Conservation (phyloP, 2,329 filamentous ascomycete genomes). For the Alternaria arborescens region DNA sequence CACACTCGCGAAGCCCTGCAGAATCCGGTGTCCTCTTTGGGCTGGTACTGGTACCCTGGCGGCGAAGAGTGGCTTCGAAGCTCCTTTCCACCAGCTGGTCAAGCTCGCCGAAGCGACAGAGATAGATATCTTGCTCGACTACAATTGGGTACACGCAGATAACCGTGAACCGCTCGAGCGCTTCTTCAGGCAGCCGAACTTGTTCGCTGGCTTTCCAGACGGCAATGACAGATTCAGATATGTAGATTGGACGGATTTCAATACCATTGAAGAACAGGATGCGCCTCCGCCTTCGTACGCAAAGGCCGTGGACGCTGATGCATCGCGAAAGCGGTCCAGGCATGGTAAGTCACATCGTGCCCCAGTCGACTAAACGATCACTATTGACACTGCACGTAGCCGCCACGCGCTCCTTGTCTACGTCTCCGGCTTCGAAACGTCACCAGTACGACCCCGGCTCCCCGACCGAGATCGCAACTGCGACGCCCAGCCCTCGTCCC, state of each 20-base stretch:
- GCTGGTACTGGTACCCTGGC: not conserved
- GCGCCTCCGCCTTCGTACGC: slow-evolving; percentile 22
- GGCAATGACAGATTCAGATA: slow-evolving; percentile 7
- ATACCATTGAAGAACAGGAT: slow-evolving; percentile 5
- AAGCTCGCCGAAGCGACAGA: slow-evolving; percentile 24
- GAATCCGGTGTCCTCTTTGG: slow-evolving; percentile 16
- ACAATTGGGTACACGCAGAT: slow-evolving; percentile 25
- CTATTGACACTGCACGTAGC: slow-evolving; percentile 1
- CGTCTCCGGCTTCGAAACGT: slow-evolving; percentile 24
- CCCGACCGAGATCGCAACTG: slow-evolving; percentile 12
- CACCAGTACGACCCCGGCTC: slow-evolving; percentile 5
- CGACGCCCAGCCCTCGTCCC: not conserved
- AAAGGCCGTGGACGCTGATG: not conserved
- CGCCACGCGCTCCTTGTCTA: slow-evolving; percentile 10
- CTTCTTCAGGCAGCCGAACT: slow-evolving; percentile 17
- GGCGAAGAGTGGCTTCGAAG: slow-evolving; percentile 12
- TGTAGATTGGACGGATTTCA: slow-evolving; percentile 19
- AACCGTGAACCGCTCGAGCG: slow-evolving; percentile 13
- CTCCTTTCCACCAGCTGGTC: slow-evolving; percentile 13
- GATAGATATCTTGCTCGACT: slow-evolving; percentile 24
- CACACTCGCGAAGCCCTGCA: slow-evolving; percentile 13
- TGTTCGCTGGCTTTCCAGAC: slow-evolving; percentile 17
- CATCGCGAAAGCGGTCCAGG: slow-evolving; percentile 21
- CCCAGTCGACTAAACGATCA: not conserved
- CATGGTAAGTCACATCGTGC: slow-evolving; percentile 12